Evolutionary conservation across 257 asterid species (phyloP), one percentile per base, ranked within the genome.

Genomic region (Handroanthus guayacan): DNA sequence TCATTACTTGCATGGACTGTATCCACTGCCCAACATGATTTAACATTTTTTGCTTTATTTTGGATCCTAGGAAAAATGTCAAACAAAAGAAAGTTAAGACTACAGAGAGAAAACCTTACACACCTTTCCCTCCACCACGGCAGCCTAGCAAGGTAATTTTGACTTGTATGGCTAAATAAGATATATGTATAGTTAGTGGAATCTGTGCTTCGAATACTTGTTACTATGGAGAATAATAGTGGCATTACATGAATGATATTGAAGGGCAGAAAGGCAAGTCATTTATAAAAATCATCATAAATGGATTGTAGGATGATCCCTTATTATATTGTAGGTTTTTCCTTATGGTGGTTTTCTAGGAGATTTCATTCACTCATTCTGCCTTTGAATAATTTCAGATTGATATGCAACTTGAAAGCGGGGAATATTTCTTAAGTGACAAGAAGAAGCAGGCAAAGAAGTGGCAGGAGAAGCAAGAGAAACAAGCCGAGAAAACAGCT

Each of bases 71-170:
- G 94, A 95, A 92, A 86, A 95, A 92, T 79, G 97, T 95, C 74
- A 87, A 95, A 82, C 95, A 84, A 65, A 95, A 87, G 96, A 92
- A 95, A 78, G 88, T 83, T 71, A 88, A 89, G 86, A 60, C 88
- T 58, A 91, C 88, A 79, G 98, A 95, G 83, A 95, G 89, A 96
- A 95, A 86, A 69, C 81, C 89, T 16, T 95, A 92, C 82, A 95
- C 98, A 1, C 98, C 98, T 2, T 92, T 95, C 92, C 99, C 99
- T 82, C 99, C 98, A 43, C 96, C 98, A 0, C 98, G 89, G 79
- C 97, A 77, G 75, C 98, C 99, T 78, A 95, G 99, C 36, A 88
- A 89, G 95, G 99, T 95, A 38, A 61, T 69, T 72, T 65, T 51
- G 3, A 5, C 47, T 12, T 71, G 55, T 76, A 41, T 58, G 36